Evolutionary conservation across 441 rosid genomes (phyloP).

Genomic region (Euphorbia neoarborescens): DNA sequence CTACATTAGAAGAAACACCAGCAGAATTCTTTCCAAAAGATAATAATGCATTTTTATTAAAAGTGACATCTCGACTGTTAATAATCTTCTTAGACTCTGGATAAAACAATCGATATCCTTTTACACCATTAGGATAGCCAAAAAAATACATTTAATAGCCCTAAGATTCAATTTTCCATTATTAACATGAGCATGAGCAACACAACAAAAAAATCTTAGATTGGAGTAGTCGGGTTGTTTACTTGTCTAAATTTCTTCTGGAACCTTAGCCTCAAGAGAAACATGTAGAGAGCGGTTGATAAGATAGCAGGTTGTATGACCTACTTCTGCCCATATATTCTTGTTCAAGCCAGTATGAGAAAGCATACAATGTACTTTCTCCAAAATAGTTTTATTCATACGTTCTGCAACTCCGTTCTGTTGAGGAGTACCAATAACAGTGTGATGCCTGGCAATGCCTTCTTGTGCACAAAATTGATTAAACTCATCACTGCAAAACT

Average conservation of each 20-base stretch:
- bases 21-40: too few species aligned
- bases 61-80: too few species aligned
- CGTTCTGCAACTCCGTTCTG: neutral
- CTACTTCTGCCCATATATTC: neutral
- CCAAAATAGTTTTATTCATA: neutral
- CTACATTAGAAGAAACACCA: too few species aligned
- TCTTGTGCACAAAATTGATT: neutral
- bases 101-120: neutral
- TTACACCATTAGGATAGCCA: neutral
- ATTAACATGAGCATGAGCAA: neutral
- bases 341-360: neutral
- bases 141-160: neutral
- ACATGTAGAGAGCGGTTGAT: too few species aligned
- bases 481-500: neutral
- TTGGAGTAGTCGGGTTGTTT: neutral
- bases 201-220: neutral
- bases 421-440: neutral
- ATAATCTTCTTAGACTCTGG: neutral
- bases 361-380: neutral
- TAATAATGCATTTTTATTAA: too few species aligned
- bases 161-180: neutral
- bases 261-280: neutral
- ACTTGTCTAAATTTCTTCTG: neutral
- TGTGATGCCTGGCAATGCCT: neutral
- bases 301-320: too few species aligned